A percentile compares a stretch with the other conserved stretches of the same genome.
phyloP scores from a whole-genome alignment of 2,329 filamentous ascomycete species.

The Cryphonectria japonica region DNA sequence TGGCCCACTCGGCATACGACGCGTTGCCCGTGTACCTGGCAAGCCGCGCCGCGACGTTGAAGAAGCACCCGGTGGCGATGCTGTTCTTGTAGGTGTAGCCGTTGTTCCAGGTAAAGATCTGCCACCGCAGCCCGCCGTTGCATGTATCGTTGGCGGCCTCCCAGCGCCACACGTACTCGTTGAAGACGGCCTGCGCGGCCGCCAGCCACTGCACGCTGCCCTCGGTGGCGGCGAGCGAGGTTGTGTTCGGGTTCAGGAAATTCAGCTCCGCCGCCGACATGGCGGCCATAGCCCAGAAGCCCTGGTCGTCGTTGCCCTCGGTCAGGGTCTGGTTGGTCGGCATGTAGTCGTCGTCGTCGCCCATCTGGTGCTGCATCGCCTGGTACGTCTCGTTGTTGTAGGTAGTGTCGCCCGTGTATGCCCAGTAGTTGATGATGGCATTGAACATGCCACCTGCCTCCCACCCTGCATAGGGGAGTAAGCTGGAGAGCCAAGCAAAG shows the following conservation, averaged over 20 bases:
- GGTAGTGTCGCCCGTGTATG: constrained; percentile 60
- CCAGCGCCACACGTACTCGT: constrained; percentile 60
- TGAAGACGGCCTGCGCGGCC: constrained; percentile 71
- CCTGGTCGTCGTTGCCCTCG: constrained; percentile 70
- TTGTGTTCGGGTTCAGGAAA: constrained; percentile 60
- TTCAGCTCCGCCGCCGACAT: constrained; percentile 69
- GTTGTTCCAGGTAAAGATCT: constrained; percentile 73
- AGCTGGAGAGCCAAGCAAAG: neutral
- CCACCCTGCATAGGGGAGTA: constrained; percentile 48
- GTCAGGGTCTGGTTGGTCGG: constrained; percentile 56
- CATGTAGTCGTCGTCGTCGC: constrained; percentile 58
- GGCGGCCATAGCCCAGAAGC: constrained; percentile 70
- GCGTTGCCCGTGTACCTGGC: constrained; percentile 68
- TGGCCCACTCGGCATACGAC: constrained; percentile 63
- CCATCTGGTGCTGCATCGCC: constrained; percentile 57
- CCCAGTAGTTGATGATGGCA: constrained; percentile 67
- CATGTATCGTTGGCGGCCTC: constrained; percentile 64
- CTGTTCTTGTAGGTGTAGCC: constrained; percentile 78
- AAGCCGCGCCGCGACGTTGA: constrained; percentile 66
- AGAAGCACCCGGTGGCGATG: constrained; percentile 63
- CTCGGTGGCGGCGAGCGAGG: constrained; percentile 45
- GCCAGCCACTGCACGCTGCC: constrained; percentile 57
- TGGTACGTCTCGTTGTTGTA: constrained; percentile 60
- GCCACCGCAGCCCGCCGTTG: constrained; percentile 74
- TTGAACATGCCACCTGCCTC: constrained; percentile 66